A percentile compares a stretch with the other conserved stretches of the same genome.
These are phyloP conservation scores for Aspergillus luchuensis DNA, from an alignment of 2,329 filamentous ascomycete species.

Conservation along the genomic window DNA sequence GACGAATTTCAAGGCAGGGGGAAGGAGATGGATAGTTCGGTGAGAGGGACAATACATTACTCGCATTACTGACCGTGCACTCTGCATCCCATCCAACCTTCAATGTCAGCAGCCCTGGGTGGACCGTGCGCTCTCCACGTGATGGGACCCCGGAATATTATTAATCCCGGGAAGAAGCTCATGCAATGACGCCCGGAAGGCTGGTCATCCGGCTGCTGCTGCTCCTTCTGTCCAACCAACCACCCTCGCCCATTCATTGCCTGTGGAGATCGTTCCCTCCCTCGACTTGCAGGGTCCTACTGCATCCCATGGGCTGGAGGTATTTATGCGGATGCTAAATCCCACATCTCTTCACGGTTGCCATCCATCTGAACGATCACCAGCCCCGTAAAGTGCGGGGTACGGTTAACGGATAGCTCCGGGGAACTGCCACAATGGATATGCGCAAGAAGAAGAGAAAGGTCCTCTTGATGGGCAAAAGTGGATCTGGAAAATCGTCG, in stretches of 20 bases:
- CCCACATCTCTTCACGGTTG: not conserved
- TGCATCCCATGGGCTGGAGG: not conserved
- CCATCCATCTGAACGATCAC: not conserved
- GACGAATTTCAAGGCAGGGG: not conserved
- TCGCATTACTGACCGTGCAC: too few relatives aligned
- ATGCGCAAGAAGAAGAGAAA: conserved; percentile 74
- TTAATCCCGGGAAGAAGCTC: conserved; percentile 13
- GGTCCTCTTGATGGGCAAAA: conserved; percentile 90
- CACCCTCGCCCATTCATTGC: conserved; percentile 9
- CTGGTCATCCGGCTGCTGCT: not conserved
- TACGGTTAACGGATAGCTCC: conserved; percentile 14
- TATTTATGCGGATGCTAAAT: not conserved
- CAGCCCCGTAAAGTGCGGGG: conserved; percentile 15
- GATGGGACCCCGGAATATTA: conserved; percentile 14
- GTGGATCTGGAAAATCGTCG: conserved; percentile 93
- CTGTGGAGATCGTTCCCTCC: not conserved
- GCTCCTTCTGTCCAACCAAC: not conserved
- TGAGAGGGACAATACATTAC: not conserved
- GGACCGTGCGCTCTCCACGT: conserved; percentile 7
- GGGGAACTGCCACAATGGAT: conserved; percentile 41
- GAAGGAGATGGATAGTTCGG: not conserved
- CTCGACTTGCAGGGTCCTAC: conserved; percentile 1
- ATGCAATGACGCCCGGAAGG: conserved; percentile 14
- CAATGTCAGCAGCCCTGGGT: not conserved
- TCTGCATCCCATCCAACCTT: not conserved